Evolutionary conservation across 148 eudicot genomes (phyloP), one percentile per base, ranked within the genome.

Genomic region (Polygonum aviculare): DNA sequence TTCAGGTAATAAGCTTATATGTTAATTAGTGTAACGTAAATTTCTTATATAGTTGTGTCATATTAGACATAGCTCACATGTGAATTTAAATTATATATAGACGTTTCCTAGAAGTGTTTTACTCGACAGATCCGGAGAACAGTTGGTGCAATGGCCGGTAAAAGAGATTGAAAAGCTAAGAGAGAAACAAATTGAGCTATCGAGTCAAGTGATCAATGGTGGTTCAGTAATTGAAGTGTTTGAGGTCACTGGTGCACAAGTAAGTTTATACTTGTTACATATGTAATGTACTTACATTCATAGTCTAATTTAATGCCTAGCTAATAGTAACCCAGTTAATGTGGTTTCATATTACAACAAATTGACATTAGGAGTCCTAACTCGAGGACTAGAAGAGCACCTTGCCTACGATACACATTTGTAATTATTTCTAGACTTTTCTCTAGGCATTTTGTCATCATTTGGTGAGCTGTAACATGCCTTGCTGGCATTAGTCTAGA

Each of bases 71-170:
- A 1, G 31, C 31, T 26, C 31, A 26, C 31, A 26, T 26, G 1
- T 26, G 31, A 1, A 26, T 0, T 26, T 26, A 1, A 26, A 26
- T 26, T 26, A 26, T 1, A 26, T 26, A 26, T 26, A 26, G 93
- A 73, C 82, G 2, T 81, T 90, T 80, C 97, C 94, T 5, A 87
- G 92, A 60, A 77, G 22, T 7, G 41, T 90, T 71, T 87, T 90
- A 90, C 88, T 90, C 2, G 81, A 79, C 48, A 74, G 80, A 77
- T 67, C 75, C 7, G 84, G 86, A 21, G 87, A 87, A 26, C 94
- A 92, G 12, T 74, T 92, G 88, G 57, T 86, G 26, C 94, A 90
- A 80, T 92, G 94, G 97, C 94, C 97, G 3, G 49, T 92, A 14
- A 33, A 59, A 14, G 94, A 87, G 74, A 74, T 90, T 21, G 88